Evolutionary conservation across 73 alveolate species (phyloP), one percentile per base, ranked within the genome.

Genomic region (Paramecium caudatum): DNA sequence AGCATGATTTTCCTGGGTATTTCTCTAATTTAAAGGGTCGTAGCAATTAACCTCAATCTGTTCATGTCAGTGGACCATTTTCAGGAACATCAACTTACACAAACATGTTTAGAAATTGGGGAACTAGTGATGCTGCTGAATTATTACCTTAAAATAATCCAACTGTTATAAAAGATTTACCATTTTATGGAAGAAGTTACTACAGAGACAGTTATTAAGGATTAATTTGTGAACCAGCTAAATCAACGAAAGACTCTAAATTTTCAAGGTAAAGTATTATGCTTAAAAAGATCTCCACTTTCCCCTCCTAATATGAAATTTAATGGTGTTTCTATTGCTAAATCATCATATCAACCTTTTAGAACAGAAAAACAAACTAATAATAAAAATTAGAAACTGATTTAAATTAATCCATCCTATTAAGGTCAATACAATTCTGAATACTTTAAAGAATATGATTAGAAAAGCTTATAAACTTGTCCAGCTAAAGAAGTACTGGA

Each of bases 1-100:
- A 74, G 68, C 88, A 74, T 43, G 88, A 74, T 39, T 74, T 19
- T 74, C 88, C 88, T 5, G 69, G 88, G 43, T 74, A 74, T 39
- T 21, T 39, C 7, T 74, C 88, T 1, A 41, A 13, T 55, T 37
- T 55, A 3, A 8, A 55, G 30, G 9, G 23, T 27, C 21, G n/a
- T n/a, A n/a, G n/a, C n/a, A n/a, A n/a, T n/a, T n/a, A n/a, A n/a
- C n/a, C n/a, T n/a, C n/a, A n/a, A n/a, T n/a, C n/a, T 9, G 34
- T n/a, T 16, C 32, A 48, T n/a, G n/a, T n/a, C n/a, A n/a, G 0
- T 55, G 80, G 80, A 55, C 30, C 80, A 27, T 74, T 74, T 43
- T 74, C 88, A 12, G 68, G 88, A 74, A 15, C 43, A 68, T 74
- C 88, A 15, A 74, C 88, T 19, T 74, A 74, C 32, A 37, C 36